Evolutionary conservation across 768 basidiomycete genomes (phyloP), one percentile per base, ranked within the genome.

Genomic region (Boletellus sp.): DNA sequence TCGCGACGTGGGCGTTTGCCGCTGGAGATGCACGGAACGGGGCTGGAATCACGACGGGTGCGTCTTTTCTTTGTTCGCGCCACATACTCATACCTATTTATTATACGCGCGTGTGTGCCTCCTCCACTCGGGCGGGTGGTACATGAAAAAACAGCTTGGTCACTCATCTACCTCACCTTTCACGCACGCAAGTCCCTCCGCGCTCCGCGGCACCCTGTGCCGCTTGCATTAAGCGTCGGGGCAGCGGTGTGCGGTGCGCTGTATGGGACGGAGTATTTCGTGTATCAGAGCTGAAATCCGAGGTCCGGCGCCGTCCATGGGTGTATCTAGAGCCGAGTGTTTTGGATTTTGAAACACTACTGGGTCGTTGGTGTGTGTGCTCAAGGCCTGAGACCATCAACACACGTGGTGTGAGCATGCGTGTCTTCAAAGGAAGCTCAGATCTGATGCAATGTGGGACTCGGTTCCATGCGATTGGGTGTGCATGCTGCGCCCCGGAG

Each of bases 141-240:
- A n/a, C 47, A 38, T 54, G 34, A 4, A 7, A 10, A 31, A 6
- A n/a, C 39, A 74, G 75, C 74, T 7, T 77, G 74, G 74, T 73
- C 74, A n/a, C 56, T 77, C 40, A 76, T 70, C 31, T 77, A 76
- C 50, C 67, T 77, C 31, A 58, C 74, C 17, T 48, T 77, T 32
- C 73, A 75, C 42, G 52, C 65, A 3, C 60, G 70, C n/a, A 63
- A 55, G 31, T 69, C 74, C 1, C 34, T 69, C 3, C 62, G 47
- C 12, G 50, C 62, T 0, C 72, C 71, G 1, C 58, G 70, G 2
- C 65, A 69, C 51, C 54, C 60, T 1, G 39, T 73, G 2, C 60
- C 74, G n/a, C 50, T 73, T 16, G 67, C 61, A 1, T 57, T 77
- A 51, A 60, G 56, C 16, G 57, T 42, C 2, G 70, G 70, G 1